Base-by-base conservation (phyloP, 192 early-diverging fungal species). In the Rhizophagus clarus region DNA sequence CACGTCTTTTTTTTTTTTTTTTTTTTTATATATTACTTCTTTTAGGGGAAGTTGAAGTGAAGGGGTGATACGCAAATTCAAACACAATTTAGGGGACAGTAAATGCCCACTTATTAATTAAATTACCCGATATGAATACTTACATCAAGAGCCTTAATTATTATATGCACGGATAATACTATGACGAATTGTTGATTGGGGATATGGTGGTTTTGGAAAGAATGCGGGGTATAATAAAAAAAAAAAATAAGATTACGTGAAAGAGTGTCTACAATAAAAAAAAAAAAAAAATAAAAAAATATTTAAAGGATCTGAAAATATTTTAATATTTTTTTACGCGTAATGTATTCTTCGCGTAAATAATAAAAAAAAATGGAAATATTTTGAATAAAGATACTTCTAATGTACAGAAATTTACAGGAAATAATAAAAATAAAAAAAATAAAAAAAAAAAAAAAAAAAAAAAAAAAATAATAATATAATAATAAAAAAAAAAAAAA, bases 61-160 rank as follows among this genome's bases (percentile, higher is more conserved):
- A n/a, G 66, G 66, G 66, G n/a, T 68, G 66, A 68, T 68, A 24
- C 29, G 26, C 66, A 68, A 68, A 68, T 31, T 31, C 26, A 31
- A 26, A 34, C 26, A 68, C 66, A 34, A 68, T 68, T 68, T 68
- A 68, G 66, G 66, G 66, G 31, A 28, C 66, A 68, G 28, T 14
- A 26, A 32, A 28, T 68, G 31, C 31, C 66, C 66, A 68, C 66
- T 68, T 49, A 14, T 49, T n/a, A 49, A 49, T 49, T 37, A 49
- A 34, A 68, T 68, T 68, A 68, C 66, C 66, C 31, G 31, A 68
- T 68, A 68, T 68, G 66, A 32, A 68, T 68, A 68, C 66, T 68
- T 68, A 68, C 66, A 32, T 68, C 66, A 68, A 68, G 26, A 32
- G 31, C 26, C 31, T 17, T 17, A 68, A 68, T 28, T 28, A 28